Evolutionary conservation across 129 eudicot genomes (phyloP).

Genomic region (Flaveria brownii): DNA sequence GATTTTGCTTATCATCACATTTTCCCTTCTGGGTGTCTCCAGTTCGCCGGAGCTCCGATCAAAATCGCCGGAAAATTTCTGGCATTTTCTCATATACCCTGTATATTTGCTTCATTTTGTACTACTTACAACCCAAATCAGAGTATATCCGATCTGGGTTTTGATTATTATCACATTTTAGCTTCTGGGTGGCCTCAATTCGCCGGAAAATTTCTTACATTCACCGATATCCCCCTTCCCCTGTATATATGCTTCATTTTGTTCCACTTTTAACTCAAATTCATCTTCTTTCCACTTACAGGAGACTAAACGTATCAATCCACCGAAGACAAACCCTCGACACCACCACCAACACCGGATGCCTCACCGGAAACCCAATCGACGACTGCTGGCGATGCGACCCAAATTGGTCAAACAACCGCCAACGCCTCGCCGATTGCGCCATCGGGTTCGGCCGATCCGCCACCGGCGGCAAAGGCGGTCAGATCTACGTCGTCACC

Average conservation of each 20-base stretch:
- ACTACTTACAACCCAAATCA: too few relatives aligned
- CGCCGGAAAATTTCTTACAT: too few relatives aligned
- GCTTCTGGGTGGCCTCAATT: neutral
- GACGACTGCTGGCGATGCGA: constrained; percentile 98
- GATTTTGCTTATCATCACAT: too few relatives aligned
- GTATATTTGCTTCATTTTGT: too few relatives aligned
- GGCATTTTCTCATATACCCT: too few relatives aligned
- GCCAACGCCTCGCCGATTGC: constrained; percentile 86
- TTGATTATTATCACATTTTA: constrained; percentile 18
- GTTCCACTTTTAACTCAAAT: neutral
- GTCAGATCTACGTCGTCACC: constrained; percentile 75
- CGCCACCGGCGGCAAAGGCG: constrained; percentile 91
- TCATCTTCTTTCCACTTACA: constrained; percentile 26
- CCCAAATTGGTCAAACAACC: constrained; percentile 77
- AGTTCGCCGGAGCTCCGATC: too few relatives aligned
- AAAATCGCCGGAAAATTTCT: too few relatives aligned
- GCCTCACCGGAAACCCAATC: constrained; percentile 90
- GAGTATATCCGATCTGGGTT: constrained; percentile 15
- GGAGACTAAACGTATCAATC: constrained; percentile 69
- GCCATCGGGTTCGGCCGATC: constrained; percentile 81
- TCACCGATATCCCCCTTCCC: too few relatives aligned
- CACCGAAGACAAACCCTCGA: constrained; percentile 56
- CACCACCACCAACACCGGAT: constrained; percentile 26
- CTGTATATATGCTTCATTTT: neutral
- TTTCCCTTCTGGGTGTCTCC: too few relatives aligned